A percentile compares a stretch with the other conserved stretches of the same genome.
Evolutionary conservation across 2,329 filamentous ascomycete genomes (phyloP).

Genomic region (Emericellopsis atlantica): DNA sequence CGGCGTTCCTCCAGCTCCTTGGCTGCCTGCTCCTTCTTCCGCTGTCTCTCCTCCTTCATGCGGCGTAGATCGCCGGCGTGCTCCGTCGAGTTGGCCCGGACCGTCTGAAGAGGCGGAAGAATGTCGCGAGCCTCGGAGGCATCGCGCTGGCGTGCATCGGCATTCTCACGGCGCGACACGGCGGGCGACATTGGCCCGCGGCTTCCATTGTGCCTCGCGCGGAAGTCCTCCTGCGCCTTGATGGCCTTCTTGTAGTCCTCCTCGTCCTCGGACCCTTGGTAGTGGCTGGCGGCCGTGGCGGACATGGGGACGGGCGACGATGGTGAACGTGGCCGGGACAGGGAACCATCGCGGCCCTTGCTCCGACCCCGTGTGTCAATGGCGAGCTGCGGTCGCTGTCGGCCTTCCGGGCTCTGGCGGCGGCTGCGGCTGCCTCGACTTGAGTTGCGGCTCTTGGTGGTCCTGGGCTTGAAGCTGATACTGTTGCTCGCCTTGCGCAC

Average conservation of each 20-base stretch:
- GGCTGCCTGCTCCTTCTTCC: conserved; percentile 63
- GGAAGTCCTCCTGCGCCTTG: conserved; percentile 41
- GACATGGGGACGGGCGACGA: conserved; percentile 72
- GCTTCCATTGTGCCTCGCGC: conserved; percentile 40
- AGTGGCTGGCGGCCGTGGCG: conserved; percentile 22
- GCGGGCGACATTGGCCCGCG: conserved; percentile 21
- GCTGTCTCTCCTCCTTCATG: conserved; percentile 47
- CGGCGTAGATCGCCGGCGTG: conserved; percentile 40
- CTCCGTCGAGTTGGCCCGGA: conserved; percentile 27
- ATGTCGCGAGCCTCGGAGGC: conserved; percentile 16
- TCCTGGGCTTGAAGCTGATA: conserved; percentile 7
- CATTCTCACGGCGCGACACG: conserved; percentile 18
- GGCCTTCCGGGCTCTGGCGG: conserved; percentile 31
- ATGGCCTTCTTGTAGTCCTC: conserved; percentile 42
- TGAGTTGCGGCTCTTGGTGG: conserved; percentile 28
- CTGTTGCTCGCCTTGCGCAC: conserved; percentile 27
- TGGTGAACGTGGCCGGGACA: conserved; percentile 47
- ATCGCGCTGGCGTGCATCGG: conserved; percentile 23
- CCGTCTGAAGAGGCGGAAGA: conserved; percentile 15
- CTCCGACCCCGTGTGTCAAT: conserved; percentile 50
- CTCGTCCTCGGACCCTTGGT: conserved; percentile 49
- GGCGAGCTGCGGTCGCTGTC: conserved; percentile 28
- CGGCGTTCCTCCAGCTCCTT: conserved; percentile 82
- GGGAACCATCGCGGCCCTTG: conserved; percentile 43
- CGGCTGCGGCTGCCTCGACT: conserved; percentile 32